These are phyloP conservation scores for Cadophora sp. DNA, from an alignment of 2,329 filamentous ascomycete species.

Conservation along the genomic window DNA sequence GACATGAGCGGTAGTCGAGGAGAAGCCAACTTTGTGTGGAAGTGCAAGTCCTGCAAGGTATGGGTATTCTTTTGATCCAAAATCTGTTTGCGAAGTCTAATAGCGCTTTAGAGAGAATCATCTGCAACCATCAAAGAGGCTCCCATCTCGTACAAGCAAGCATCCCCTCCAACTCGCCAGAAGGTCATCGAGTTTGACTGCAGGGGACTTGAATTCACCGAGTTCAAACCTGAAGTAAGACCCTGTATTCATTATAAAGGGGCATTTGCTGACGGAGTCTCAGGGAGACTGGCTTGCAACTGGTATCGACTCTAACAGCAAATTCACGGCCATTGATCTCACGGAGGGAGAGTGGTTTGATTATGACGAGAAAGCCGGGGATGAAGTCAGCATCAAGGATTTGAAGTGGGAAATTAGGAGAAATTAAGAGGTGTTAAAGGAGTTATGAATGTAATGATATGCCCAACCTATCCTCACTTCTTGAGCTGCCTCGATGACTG, in stretches of 20 bases:
- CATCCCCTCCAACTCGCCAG: constrained; percentile 74
- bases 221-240: constrained; percentile 86
- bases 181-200: constrained; percentile 93
- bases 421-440: constrained; percentile 31
- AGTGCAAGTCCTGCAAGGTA: constrained; percentile 98
- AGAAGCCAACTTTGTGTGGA: constrained; percentile 99
- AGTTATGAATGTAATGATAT: constrained; percentile 1
- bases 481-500: not conserved
- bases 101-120: constrained; percentile 71
- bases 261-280: not conserved
- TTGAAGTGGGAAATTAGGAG: constrained; percentile 79
- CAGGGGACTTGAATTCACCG: constrained; percentile 87
- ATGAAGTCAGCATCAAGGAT: constrained; percentile 92
- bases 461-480: not conserved
- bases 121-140: constrained; percentile 82
- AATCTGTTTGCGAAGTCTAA: not conserved
- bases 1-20: constrained; percentile 92
- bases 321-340: constrained; percentile 83
- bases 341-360: constrained; percentile 96
- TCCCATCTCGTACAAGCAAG: constrained; percentile 74
- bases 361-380: constrained; percentile 91
- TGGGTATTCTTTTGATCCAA: not conserved
- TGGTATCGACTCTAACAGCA: constrained; percentile 79
- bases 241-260: not conserved
- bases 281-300: constrained; percentile 91